These are phyloP conservation scores for Aspergillus sp. DNA, from an alignment of 2,329 filamentous ascomycete genomes.

Conservation along the genomic window DNA sequence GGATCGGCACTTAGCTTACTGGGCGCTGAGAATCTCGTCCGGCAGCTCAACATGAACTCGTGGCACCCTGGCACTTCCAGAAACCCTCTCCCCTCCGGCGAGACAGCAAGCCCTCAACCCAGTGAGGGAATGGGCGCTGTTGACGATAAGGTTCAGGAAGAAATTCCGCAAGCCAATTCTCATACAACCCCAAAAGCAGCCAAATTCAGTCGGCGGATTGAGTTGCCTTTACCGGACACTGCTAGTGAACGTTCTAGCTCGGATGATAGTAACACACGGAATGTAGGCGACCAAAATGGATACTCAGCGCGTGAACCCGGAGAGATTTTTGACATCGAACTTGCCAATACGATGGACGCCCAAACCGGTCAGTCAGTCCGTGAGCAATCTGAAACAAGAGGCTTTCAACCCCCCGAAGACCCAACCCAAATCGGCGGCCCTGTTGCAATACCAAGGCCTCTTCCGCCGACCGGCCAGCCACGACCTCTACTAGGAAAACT, in stretches of 20 bases:
- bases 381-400: conserved; percentile 20
- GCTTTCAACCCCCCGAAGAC: conserved; percentile 15
- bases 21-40: conserved; percentile 49
- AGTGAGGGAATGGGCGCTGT: conserved; percentile 28
- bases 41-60: conserved; percentile 49
- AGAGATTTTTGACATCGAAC: conserved; percentile 33
- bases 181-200: conserved; percentile 33
- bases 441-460: conserved; percentile 8
- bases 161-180: conserved; percentile 16
- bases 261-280: conserved; percentile 16
- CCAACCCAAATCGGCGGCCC: conserved; percentile 5
- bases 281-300: conserved; percentile 6
- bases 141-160: conserved; percentile 19
- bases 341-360: conserved; percentile 45
- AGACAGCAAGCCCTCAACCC: conserved; percentile 33
- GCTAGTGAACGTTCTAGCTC: conserved; percentile 35
- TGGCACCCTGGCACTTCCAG: conserved; percentile 35
- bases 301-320: conserved; percentile 8
- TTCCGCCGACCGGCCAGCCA: conserved; percentile 33
- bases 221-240: conserved; percentile 39
- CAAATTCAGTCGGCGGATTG: conserved; percentile 38
- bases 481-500: conserved; percentile 61
- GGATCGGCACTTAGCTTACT: conserved; percentile 47
- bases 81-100: conserved; percentile 29
- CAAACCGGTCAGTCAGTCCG: conserved; percentile 38